Evolutionary conservation across 2,329 filamentous ascomycete species (phyloP), one percentile per base, ranked within the genome.

Genomic region (Ceratocystis colombiana): DNA sequence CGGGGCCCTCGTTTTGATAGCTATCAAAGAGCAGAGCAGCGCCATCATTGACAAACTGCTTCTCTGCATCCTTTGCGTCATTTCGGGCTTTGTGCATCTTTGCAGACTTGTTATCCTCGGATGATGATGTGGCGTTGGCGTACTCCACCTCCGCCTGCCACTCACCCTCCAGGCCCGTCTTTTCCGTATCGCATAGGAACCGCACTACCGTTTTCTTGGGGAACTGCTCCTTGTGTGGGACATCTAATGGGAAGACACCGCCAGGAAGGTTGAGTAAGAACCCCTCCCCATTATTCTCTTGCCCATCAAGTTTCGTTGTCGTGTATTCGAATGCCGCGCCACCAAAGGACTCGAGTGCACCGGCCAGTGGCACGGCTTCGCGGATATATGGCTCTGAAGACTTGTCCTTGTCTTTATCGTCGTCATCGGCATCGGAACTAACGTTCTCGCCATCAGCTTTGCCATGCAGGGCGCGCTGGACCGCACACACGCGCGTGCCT

Each of bases 141-240:
- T 84, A 83, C 70, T 82, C 77, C 67, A 87, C 82, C 69, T 82
- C 77, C 2, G 79, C 74, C 57, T 81, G 78, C 73, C 81, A 83
- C 71, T 88, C 84, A 70, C 83, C 84, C 76, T 96, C 92, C 5
- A 87, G 81, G 0, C 92, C 92, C 7, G 85, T 86, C 70, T 83
- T 81, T 1, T 87, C 80, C 37, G 76, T 78, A 72, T 96, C 88
- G 76, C 94, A 99, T 22, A 92, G 74, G 71, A 97, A 91, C 72
- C 96, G 89, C 65, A 97, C 83, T 8, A 96, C 82, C 2, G 91
- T 89, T 72, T 84, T 86, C 74, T 95, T 88, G 68, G 83, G 78
- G 33, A 77, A 76, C 65, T 80, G 78, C 62, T 80, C 78, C 64
- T 80, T 79, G 6, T 70, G 66, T 1, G 72, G 71, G 1, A 85